phyloP scores from a whole-genome alignment of 768 basidiomycete species.

The Pulveroboletus sp. region DNA sequence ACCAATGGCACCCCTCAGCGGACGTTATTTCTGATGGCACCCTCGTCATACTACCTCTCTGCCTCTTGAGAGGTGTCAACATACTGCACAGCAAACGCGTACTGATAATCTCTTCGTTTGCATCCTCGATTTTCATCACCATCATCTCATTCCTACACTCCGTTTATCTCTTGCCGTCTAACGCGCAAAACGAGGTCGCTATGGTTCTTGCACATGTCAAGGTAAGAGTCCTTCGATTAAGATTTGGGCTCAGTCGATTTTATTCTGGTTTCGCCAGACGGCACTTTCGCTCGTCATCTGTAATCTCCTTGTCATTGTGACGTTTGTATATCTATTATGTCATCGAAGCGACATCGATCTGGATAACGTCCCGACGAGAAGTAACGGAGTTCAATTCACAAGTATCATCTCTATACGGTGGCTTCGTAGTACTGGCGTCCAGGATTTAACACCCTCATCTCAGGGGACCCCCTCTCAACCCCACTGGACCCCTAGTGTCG shows the following conservation, averaged over 20 bases:
- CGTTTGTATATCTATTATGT: conserved; percentile 6
- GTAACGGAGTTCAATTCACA: neutral
- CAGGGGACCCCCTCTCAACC: neutral
- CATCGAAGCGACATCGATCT: neutral
- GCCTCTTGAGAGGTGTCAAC: neutral
- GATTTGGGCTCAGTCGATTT: neutral
- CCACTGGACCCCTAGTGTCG: neutral
- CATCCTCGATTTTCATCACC: conserved; percentile 12
- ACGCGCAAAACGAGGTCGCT: neutral
- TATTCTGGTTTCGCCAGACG: conserved; percentile 1
- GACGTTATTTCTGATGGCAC: conserved; percentile 8
- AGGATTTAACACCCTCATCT: neutral
- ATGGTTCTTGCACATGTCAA: conserved; percentile 9
- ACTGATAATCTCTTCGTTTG: conserved; percentile 8
- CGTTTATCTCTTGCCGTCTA: neutral
- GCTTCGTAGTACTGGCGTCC: neutral
- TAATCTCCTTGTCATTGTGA: conserved; percentile 10
- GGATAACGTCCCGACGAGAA: neutral
- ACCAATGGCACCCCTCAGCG: conserved; percentile 1
- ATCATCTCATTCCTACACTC: conserved; percentile 7
- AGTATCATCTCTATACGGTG: neutral
- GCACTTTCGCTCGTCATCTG: conserved; percentile 12
- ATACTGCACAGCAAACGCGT: neutral
- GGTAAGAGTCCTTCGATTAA: neutral
- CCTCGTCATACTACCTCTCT: conserved; percentile 5